These are phyloP conservation scores for Raphanus hybrid DNA, from an alignment of 441 rosid species.

Conservation along the genomic window DNA sequence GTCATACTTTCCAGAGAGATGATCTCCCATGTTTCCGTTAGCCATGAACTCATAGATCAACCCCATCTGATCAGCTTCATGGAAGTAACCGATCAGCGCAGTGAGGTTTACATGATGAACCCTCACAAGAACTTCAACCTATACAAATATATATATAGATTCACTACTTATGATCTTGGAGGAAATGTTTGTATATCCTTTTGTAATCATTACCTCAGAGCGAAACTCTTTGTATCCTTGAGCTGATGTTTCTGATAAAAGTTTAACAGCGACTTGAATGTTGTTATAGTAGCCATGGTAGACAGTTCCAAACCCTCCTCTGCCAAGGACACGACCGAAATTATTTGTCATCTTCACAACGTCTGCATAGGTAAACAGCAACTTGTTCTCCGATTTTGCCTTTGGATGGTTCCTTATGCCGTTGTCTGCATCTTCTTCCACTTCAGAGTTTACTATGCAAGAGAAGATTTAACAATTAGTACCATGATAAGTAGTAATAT, in stretches of 20 bases:
- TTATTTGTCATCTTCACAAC: conserved; percentile 48
- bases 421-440: conserved; percentile 26
- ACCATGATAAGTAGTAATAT: not conserved
- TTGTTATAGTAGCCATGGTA: conserved; percentile 45
- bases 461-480: not conserved
- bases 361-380: conserved; percentile 38
- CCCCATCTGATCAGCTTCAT: conserved; percentile 40
- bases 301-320: conserved; percentile 53
- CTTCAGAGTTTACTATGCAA: conserved; percentile 16
- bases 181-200: too few relatives aligned
- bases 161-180: too few relatives aligned
- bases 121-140: conserved; percentile 48
- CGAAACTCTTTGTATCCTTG: conserved; percentile 50
- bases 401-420: not conserved
- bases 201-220: conserved; percentile 38
- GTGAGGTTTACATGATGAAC: conserved; percentile 49
- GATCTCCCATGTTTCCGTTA: conserved; percentile 44
- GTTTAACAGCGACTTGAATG: conserved; percentile 46
- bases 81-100: conserved; percentile 44
- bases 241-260: conserved; percentile 47
- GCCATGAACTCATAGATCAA: conserved; percentile 53
- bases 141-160: not conserved
- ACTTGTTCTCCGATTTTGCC: conserved; percentile 14
- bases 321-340: conserved; percentile 43
- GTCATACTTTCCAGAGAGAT: conserved; percentile 40